Evolutionary conservation across 768 basidiomycete genomes (phyloP).

Genomic region (Lactarius trivialis): DNA sequence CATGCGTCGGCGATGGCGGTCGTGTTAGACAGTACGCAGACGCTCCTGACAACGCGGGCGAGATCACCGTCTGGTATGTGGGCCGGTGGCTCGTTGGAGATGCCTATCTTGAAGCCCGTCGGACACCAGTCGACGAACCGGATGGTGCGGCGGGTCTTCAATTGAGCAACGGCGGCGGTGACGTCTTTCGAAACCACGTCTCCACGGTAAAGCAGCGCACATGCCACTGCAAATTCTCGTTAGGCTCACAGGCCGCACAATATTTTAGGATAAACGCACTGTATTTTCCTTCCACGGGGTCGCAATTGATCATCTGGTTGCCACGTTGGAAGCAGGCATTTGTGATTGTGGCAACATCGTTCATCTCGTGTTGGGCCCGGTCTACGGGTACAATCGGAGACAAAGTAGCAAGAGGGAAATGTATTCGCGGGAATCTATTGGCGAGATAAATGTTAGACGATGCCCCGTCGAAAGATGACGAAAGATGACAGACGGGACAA

Average conservation of each 20-base stretch:
- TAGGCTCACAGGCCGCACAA: neutral
- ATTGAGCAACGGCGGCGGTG: slow-evolving; percentile 63
- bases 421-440: slow-evolving; percentile 50
- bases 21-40: slow-evolving; percentile 77
- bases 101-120: slow-evolving; percentile 73
- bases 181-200: slow-evolving; percentile 75
- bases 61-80: slow-evolving; percentile 71
- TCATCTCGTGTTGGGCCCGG: slow-evolving; percentile 61
- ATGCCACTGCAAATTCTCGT: slow-evolving; percentile 42
- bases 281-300: slow-evolving; percentile 75
- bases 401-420: slow-evolving; percentile 62
- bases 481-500: slow-evolving; percentile 40
- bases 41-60: slow-evolving; percentile 64
- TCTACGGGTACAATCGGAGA: slow-evolving; percentile 55
- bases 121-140: slow-evolving; percentile 77
- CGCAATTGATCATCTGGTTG: slow-evolving; percentile 78
- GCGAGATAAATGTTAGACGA: neutral
- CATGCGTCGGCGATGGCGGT: slow-evolving; percentile 70
- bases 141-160: slow-evolving; percentile 75
- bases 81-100: slow-evolving; percentile 74
- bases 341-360: slow-evolving; percentile 62
- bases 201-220: slow-evolving; percentile 66
- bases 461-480: slow-evolving; percentile 17
- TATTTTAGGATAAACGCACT: slow-evolving; percentile 34
- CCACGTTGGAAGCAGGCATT: slow-evolving; percentile 68